Evolutionary conservation across 176 grass and related monocot genomes (phyloP).

Genomic region (Dendrocalamus sinicus): DNA sequence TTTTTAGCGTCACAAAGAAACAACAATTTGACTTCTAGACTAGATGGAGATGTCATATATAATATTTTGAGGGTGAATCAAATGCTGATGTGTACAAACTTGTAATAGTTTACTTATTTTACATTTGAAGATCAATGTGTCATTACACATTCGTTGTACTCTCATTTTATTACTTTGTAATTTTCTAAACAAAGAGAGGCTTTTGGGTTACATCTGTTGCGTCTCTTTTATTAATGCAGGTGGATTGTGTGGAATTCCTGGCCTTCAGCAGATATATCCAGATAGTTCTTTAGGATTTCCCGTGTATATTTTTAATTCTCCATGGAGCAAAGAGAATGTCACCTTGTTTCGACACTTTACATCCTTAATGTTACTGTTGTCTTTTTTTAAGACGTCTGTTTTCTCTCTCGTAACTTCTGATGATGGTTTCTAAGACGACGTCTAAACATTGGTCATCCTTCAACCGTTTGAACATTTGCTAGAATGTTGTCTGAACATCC

Average conservation of each 20-base stretch:
- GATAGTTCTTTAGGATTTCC: constrained; percentile 26
- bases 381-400: not conserved
- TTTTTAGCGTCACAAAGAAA: not conserved
- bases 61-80: not conserved
- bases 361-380: not conserved
- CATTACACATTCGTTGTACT: not conserved
- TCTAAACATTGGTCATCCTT: constrained; percentile 7
- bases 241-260: constrained; percentile 29
- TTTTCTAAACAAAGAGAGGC: not conserved
- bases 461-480: constrained; percentile 28
- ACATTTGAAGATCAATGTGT: not conserved
- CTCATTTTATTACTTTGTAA: not conserved
- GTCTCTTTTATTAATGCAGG: constrained; percentile 33
- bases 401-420: not conserved
- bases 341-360: constrained; percentile 2
- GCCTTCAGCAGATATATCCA: constrained; percentile 37
- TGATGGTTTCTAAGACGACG: not conserved
- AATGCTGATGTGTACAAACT: not conserved
- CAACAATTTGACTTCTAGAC: constrained; percentile 1
- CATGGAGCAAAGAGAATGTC: constrained; percentile 8
- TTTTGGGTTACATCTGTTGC: not conserved
- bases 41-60: not conserved
- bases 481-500: constrained; percentile 12
- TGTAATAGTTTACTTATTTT: not conserved
- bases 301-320: constrained; percentile 45